Percentiles rank a stretch among this genome's conserved stretches.
Conservation (phyloP, 306 rosid genomes). For the Clitoria ternatea region DNA sequence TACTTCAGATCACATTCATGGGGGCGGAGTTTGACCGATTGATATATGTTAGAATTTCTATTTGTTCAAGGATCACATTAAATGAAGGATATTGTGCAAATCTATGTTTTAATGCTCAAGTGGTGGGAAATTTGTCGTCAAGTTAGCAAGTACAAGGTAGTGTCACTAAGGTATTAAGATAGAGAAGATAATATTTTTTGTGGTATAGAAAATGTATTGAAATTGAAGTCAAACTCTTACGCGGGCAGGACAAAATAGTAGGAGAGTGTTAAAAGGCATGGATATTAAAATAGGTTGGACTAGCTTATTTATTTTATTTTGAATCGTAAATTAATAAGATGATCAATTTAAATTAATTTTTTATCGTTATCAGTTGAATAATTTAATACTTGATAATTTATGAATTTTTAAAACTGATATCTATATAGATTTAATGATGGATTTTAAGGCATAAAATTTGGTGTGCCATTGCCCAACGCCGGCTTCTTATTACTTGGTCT, state of each 20-base stretch:
- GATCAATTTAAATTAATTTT: no score
- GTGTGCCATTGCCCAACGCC: conserved; percentile 9
- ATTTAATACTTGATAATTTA: no score
- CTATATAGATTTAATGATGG: no score
- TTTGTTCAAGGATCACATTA: conserved; percentile 22
- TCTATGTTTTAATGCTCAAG: conserved; percentile 27
- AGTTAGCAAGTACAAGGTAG: conserved; percentile 22
- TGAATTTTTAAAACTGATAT: no score
- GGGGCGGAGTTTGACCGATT: conserved; percentile 33
- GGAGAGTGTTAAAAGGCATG: no score
- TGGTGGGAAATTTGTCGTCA: conserved; percentile 32
- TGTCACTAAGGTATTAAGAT: conserved; percentile 1
- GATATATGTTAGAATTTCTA: conserved; percentile 8
- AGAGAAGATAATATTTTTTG: conserved; percentile 2
- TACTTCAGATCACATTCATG: conserved; percentile 35
- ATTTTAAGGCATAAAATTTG: conserved; percentile 8
- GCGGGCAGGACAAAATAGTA: not conserved
- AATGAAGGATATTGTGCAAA: conserved; percentile 27
- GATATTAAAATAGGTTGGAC: no score
- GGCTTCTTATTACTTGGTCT: conserved; percentile 7
- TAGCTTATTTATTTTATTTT: no score
- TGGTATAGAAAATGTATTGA: conserved; percentile 9
- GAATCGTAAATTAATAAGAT: no score
- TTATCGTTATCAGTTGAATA: no score
- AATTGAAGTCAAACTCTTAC: conserved; percentile 24